phyloP scores from a whole-genome alignment of 768 basidiomycete species.

The Chiua virens region DNA sequence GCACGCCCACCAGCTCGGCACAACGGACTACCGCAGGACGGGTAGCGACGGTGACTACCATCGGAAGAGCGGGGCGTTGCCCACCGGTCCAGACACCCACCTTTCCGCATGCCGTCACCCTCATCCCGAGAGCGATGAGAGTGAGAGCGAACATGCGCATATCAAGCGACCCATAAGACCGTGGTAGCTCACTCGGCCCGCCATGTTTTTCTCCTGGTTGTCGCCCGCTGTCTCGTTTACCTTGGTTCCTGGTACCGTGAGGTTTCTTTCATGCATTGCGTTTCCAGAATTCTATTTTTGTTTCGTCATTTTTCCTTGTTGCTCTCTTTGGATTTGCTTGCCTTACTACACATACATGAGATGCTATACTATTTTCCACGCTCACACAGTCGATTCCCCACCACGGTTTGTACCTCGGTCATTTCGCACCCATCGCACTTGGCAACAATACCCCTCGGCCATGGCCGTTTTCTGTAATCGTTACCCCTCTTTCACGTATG shows the following conservation, averaged over 20 bases:
- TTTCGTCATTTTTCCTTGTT: neutral
- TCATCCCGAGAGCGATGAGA: conserved; percentile 34
- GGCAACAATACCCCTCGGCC: neutral
- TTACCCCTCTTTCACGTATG: neutral
- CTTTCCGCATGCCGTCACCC: conserved; percentile 26
- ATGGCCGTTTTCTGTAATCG: conserved; percentile 9
- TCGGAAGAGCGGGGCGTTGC: conserved; percentile 16
- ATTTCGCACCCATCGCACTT: conserved; percentile 8
- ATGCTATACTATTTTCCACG: conserved; percentile 14
- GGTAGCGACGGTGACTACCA: conserved; percentile 3
- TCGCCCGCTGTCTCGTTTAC: neutral
- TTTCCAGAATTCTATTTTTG: neutral
- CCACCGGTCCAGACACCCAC: conserved; percentile 23
- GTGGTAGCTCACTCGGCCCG: conserved; percentile 36
- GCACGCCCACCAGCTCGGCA: conserved; percentile 5
- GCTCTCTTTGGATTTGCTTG: conserved; percentile 9
- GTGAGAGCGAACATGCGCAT: conserved; percentile 34
- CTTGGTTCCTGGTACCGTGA: neutral
- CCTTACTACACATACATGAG: neutral
- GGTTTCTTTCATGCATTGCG: neutral
- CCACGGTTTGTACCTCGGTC: conserved; percentile 11
- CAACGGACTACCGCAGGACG: conserved; percentile 12
- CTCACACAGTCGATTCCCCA: conserved; percentile 19
- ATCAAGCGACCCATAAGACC: conserved; percentile 43
- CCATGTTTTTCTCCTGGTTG: neutral